A percentile compares a stretch with the other conserved stretches of the same genome.
These are phyloP conservation scores for Nitzschia palea DNA, from an alignment of 108 stramenopile genomes.

Conservation along the genomic window DNA sequence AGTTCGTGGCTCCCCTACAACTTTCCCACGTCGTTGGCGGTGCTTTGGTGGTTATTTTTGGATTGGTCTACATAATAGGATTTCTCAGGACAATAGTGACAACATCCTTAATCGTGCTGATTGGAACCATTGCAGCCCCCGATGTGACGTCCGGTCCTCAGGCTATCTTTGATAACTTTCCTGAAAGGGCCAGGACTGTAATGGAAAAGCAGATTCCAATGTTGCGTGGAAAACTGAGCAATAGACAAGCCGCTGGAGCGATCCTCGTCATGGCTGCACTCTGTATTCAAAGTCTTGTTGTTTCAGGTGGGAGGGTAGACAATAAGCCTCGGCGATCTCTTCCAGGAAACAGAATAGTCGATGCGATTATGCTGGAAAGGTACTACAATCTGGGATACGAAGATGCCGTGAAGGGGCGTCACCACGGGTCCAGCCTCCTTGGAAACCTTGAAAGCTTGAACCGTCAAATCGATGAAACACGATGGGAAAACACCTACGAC, in stretches of 20 bases:
- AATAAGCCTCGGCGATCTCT: not conserved
- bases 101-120: conserved; percentile 20
- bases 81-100: conserved; percentile 44
- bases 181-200: conserved; percentile 12
- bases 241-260: conserved; percentile 16
- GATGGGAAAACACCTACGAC: not conserved
- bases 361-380: conserved; percentile 28
- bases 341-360: not conserved
- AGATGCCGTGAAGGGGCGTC: conserved; percentile 35
- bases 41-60: conserved; percentile 7
- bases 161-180: conserved; percentile 27
- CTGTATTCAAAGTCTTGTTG: conserved; percentile 13
- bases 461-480: not conserved
- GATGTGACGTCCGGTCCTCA: conserved; percentile 21
- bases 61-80: conserved; percentile 35
- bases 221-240: conserved; percentile 23
- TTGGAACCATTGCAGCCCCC: conserved; percentile 31
- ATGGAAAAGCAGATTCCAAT: conserved; percentile 36
- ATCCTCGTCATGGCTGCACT: conserved; percentile 22
- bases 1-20: conserved; percentile 18
- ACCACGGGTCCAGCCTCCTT: conserved; percentile 36
- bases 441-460: not conserved
- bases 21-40: conserved; percentile 29
- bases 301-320: not conserved
- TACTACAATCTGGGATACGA: conserved; percentile 58